Conservation (phyloP, 2,329 filamentous ascomycete species). For the Cercospora sp. region DNA sequence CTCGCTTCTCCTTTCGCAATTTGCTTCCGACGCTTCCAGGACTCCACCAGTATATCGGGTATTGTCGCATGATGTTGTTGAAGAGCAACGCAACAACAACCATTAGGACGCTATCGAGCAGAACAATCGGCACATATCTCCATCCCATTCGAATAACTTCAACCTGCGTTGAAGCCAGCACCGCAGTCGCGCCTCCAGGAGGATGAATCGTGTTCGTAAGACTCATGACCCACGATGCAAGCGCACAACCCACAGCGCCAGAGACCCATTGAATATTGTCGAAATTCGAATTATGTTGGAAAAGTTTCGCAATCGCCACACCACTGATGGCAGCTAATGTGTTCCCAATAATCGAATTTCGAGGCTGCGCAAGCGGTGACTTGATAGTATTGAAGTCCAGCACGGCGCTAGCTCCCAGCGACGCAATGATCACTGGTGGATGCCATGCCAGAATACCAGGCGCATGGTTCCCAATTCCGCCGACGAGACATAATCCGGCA, state of each 20-base stretch:
- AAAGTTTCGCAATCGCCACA: conserved; percentile 49
- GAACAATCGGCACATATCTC: conserved; percentile 47
- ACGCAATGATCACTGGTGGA: conserved; percentile 48
- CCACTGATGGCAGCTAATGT: conserved; percentile 49
- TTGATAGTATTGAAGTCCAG: conserved; percentile 52
- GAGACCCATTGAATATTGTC: conserved; percentile 47
- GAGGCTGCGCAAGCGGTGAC: conserved; percentile 51
- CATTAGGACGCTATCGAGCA: conserved; percentile 48
- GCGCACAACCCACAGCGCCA: conserved; percentile 47
- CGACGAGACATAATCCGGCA: conserved; percentile 46
- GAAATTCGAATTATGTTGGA: conserved; percentile 43
- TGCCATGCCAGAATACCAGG: conserved; percentile 41
- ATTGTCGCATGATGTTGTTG: conserved; percentile 52
- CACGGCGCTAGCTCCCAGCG: conserved; percentile 50
- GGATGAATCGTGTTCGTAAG: conserved; percentile 52
- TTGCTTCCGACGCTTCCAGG: conserved; percentile 41
- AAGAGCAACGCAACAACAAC: conserved; percentile 45
- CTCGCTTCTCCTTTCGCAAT: conserved; percentile 27
- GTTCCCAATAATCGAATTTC: conserved; percentile 50
- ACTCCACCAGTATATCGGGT: conserved; percentile 55
- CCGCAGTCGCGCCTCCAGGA: conserved; percentile 53
- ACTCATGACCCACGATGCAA: conserved; percentile 49
- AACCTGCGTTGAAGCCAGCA: conserved; percentile 47
- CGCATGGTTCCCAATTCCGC: conserved; percentile 46
- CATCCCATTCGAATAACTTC: conserved; percentile 48